Base-by-base conservation (phyloP, 495 filamentous ascomycete genomes). In the Cryomyces minteri region DNA sequence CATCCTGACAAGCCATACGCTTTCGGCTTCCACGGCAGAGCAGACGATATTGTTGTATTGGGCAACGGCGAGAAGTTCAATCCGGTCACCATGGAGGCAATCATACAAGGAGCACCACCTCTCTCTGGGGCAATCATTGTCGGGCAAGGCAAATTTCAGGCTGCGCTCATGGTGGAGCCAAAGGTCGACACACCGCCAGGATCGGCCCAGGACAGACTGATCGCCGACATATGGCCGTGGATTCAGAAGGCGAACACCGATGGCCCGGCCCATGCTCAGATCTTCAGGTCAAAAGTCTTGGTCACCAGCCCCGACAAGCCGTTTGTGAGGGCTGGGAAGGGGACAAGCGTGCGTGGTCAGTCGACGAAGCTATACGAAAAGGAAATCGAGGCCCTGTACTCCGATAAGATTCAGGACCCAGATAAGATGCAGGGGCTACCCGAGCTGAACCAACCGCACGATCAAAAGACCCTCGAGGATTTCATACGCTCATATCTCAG, bases 151-250 rank as follows among this genome's bases (percentile, higher is more conserved):
- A 55, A 62, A 31, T 76, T 74, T 49, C 66, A 74, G 47, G 60
- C 74, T 3, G 62, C 62, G 0, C 54, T 77, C 25, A 45, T 80
- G 9, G 31, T 80, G 9, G 75, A 80, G 47, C 69, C 65, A 1
- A 14, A 38, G 12, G 9, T 10, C 9, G 34, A 25, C 18, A 25
- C 18, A 25, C 18, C 18, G 34, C 34, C 34, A 38, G 34, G 9
- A 38, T 9, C 9, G 9, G 12, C 9, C 12, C 37, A 38, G 45
- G 56, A 14, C 6, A 38, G 34, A 38, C 34, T 38, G 1, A 38
- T 38, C 3, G 58, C 63, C 40, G 43, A 43, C 0, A 29, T 69
- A 14, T 73, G 70, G 71, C 67, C 66, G 0, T 62, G 48, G 5
- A 55, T 75, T 6, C 54, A 68, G 36, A 50, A 69, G 34, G 69